Evolutionary conservation across 371 early-diverging fungal genomes (phyloP).

Genomic region (Capillidium heterosporum): DNA sequence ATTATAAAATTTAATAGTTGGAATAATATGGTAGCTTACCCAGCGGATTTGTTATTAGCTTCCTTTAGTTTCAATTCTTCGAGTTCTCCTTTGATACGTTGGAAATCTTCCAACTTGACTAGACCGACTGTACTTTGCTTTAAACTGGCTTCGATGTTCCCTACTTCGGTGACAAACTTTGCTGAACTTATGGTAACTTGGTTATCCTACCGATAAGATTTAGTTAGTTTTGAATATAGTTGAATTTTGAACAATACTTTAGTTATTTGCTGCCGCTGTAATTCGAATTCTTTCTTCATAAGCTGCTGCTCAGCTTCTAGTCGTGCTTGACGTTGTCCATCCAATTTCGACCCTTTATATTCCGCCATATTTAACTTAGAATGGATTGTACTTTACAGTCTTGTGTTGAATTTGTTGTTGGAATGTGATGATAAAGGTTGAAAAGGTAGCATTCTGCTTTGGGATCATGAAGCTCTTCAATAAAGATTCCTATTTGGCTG

Average conservation of each 20-base stretch:
- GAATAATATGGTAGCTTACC: slow-evolving; percentile 1
- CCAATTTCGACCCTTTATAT: slow-evolving; percentile 20
- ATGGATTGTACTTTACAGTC: too few relatives aligned
- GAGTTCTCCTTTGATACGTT: slow-evolving; percentile 59
- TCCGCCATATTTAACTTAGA: too few relatives aligned
- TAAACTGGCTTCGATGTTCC: slow-evolving; percentile 60
- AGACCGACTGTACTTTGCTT: slow-evolving; percentile 79
- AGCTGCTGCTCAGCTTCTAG: slow-evolving; percentile 56
- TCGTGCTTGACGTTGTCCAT: slow-evolving; percentile 44
- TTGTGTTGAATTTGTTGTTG: too few relatives aligned
- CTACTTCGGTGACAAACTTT: slow-evolving; percentile 63
- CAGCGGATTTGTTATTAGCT: slow-evolving; percentile 30
- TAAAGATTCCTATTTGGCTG: too few relatives aligned
- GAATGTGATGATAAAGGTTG: too few relatives aligned
- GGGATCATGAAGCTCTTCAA: too few relatives aligned
- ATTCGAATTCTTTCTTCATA: slow-evolving; percentile 53
- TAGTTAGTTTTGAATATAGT: not conserved
- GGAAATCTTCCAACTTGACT: slow-evolving; percentile 74
- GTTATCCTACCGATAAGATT: slow-evolving; percentile 24
- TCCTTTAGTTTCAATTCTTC: slow-evolving; percentile 62
- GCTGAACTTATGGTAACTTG: slow-evolving; percentile 55
- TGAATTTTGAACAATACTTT: slow-evolving; percentile 22
- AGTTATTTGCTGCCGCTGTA: slow-evolving; percentile 53
- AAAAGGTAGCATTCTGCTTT: too few relatives aligned
- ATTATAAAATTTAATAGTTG: not conserved